Evolutionary conservation across 2,329 filamentous ascomycete genomes (phyloP), one percentile per base, ranked within the genome.

Genomic region (Lachnellula cervina): DNA sequence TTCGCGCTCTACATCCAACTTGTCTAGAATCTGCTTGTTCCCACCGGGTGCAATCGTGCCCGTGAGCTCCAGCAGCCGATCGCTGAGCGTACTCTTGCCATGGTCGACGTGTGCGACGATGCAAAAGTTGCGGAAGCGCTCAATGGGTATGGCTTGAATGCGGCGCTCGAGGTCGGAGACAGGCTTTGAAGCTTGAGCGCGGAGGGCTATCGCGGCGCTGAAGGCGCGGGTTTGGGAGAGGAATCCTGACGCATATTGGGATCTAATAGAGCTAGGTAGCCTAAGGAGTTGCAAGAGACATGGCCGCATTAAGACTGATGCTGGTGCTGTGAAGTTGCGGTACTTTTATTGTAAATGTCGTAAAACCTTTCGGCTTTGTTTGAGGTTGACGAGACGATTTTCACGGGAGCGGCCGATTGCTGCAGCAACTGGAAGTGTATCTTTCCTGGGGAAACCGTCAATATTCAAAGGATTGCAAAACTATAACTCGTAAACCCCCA

Each of bases 81-180:
- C 94, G 63, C 88, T 93, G 52, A 99, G 84, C 4, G 94, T 99
- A 70, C 89, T 96, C 74, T 99, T 99, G 67, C 94, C 94, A 84
- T 99, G 94, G 72, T 99, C 94, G 70, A 99, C 95, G 72, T 99
- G 94, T 9, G 94, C 94, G 51, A 99, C 93, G 68, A 99, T 97
- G 74, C 94, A 99, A 72, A 99, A 99, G 73, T 99, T 99, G 60
- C 94, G 87, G 64, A 84, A 93, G 19, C 89, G 82, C 55, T 88
- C 83, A 66, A 92, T 87, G 2, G 89, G 89, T 53, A 93, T 92
- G 5, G 82, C 83, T 16, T 84, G 77, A 58, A 93, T 91, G 62
- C 84, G 80, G 44, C 72, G 71, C 64, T 83, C 80, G 52, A 83
- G 73, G 19, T 78, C 76, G 32, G 66, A 62, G 23, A 64, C 54